phyloP scores from a whole-genome alignment of 257 asterid genomes.

The Nicotiana benthamiana region DNA sequence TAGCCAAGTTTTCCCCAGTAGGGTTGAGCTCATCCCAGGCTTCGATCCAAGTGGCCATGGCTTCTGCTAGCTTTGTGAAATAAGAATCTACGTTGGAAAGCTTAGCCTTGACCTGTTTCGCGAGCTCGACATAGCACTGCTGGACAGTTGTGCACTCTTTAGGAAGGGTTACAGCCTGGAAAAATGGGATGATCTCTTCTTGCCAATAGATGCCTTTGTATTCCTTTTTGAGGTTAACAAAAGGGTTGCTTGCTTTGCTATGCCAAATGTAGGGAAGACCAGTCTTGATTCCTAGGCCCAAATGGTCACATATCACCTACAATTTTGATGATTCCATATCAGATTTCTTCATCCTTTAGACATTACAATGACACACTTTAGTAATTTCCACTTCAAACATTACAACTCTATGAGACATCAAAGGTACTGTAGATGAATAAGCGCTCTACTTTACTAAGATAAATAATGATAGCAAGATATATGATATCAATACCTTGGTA shows the following conservation, averaged over 20 bases:
- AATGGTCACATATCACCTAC: background rate
- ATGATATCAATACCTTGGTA: background rate
- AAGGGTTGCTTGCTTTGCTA: constrained; percentile 23
- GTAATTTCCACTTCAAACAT: background rate
- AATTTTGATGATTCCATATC: background rate
- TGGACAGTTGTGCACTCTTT: constrained; percentile 23
- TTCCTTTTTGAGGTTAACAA: constrained; percentile 19
- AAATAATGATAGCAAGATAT: background rate
- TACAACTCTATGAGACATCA: background rate
- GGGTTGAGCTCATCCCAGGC: background rate
- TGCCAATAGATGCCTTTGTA: constrained; percentile 5
- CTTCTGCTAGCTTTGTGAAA: constrained; percentile 17
- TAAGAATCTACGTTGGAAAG: constrained; percentile 7
- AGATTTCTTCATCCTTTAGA: background rate
- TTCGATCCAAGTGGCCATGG: constrained; percentile 20
- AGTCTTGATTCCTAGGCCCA: background rate
- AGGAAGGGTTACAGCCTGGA: constrained; percentile 11
- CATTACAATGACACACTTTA: no score
- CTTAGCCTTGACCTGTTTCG: constrained; percentile 15
- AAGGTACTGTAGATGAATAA: background rate
- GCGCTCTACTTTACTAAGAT: background rate
- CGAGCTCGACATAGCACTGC: constrained; percentile 17
- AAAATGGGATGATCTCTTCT: constrained; percentile 18
- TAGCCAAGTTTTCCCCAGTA: constrained; percentile 8
- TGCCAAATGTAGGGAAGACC: background rate